These are phyloP conservation scores for Blastobotrys arbuscula DNA, from an alignment of 1,139 yeast genomes.

Conservation along the genomic window DNA sequence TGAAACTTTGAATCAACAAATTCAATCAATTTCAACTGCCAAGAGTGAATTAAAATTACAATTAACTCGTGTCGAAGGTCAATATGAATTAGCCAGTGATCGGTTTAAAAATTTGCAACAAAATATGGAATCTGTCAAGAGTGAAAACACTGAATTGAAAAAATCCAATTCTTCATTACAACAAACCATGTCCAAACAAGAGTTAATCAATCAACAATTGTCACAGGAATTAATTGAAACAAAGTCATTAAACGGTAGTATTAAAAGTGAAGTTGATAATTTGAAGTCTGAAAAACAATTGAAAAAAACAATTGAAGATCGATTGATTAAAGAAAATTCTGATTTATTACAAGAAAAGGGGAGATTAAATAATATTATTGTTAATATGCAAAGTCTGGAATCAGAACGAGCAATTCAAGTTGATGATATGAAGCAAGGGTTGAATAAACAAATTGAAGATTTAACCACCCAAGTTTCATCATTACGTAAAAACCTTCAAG, in stretches of 20 bases:
- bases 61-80: slow-evolving; percentile 44
- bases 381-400: slow-evolving; percentile 56
- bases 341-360: slow-evolving; percentile 55
- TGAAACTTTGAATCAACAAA: slow-evolving; percentile 39
- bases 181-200: slow-evolving; percentile 48
- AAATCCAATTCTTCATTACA: slow-evolving; percentile 47
- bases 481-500: slow-evolving; percentile 46
- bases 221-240: slow-evolving; percentile 48
- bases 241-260: slow-evolving; percentile 36
- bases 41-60: slow-evolving; percentile 44
- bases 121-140: slow-evolving; percentile 36
- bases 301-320: slow-evolving; percentile 45
- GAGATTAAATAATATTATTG: slow-evolving; percentile 53
- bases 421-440: slow-evolving; percentile 47
- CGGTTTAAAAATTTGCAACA: slow-evolving; percentile 36
- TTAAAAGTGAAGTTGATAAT: slow-evolving; percentile 44
- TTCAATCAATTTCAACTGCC: slow-evolving; percentile 41
- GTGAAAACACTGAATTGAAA: slow-evolving; percentile 44
- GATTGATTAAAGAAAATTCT: slow-evolving; percentile 51
- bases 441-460: slow-evolving; percentile 46
- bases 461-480: slow-evolving; percentile 44
- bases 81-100: slow-evolving; percentile 43
- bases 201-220: slow-evolving; percentile 51
- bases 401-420: slow-evolving; percentile 56
- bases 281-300: slow-evolving; percentile 52